Percentiles rank a stretch among this genome's conserved stretches.
These are phyloP conservation scores for Lentinula raphanica DNA, from an alignment of 768 basidiomycete species.

Conservation along the genomic window DNA sequence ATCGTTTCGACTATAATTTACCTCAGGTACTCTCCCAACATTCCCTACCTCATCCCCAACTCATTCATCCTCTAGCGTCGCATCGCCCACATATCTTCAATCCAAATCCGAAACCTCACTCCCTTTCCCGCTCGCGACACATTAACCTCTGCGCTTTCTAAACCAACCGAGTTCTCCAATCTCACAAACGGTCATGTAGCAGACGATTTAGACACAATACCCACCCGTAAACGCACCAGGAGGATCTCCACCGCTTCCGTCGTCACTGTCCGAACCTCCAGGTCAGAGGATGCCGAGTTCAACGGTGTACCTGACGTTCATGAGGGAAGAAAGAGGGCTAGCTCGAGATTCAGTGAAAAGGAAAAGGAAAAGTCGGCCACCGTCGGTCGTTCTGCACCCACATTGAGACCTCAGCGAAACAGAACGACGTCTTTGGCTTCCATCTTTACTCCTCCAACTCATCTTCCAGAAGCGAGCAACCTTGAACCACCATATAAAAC, in stretches of 20 bases:
- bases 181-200: slow-evolving; percentile 46
- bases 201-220: slow-evolving; percentile 65
- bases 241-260: slow-evolving; percentile 57
- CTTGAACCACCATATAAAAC: slow-evolving; percentile 24
- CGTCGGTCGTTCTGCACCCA: slow-evolving; percentile 20
- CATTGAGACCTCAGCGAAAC: slow-evolving; percentile 31
- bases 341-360: slow-evolving; percentile 38
- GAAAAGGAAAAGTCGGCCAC: slow-evolving; percentile 13
- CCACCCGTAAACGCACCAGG: slow-evolving; percentile 54
- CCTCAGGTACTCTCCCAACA: neutral
- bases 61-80: slow-evolving; percentile 44
- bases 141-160: slow-evolving; percentile 66
- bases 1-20: neutral
- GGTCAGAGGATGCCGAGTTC: slow-evolving; percentile 39
- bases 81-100: slow-evolving; percentile 64
- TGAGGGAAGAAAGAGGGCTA: slow-evolving; percentile 38
- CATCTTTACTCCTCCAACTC: neutral
- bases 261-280: slow-evolving; percentile 39
- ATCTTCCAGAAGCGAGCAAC: slow-evolving; percentile 15
- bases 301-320: slow-evolving; percentile 25
- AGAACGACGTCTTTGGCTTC: slow-evolving; percentile 41
- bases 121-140: slow-evolving; percentile 79
- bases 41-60: neutral
- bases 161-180: slow-evolving; percentile 54
- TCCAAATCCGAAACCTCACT: slow-evolving; percentile 80